Evolutionary conservation across 31 red algal species (phyloP), one percentile per base, ranked within the genome.

Genomic region (Endocladia muricata): DNA sequence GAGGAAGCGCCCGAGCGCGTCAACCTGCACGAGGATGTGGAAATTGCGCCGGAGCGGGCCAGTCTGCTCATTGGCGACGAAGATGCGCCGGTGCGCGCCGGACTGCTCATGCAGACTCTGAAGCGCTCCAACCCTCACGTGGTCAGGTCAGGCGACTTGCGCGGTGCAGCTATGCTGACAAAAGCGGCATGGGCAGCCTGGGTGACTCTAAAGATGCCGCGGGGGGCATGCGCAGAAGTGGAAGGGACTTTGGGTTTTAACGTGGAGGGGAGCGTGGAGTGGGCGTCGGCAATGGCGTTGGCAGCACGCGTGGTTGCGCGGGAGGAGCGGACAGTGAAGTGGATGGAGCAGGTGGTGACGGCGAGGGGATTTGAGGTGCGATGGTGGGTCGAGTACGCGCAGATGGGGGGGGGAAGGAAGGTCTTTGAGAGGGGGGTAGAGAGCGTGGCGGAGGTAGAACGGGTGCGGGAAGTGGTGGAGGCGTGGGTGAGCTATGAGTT

Each of bases 401-500:
- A n/a, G 3, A 37, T 37, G 0, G 59, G 11, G 19, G 26, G 29
- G 29, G 55, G 37, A 0, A 37, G 68, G 37, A 15, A 64, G 29
- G 13, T 73, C 17, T 84, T 60, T 60, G 30, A 40, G 33, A 41
- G 67, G 19, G 79, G 1, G 13, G 3, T 84, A 17, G 7, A 5
- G 7, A 31, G 4, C 2, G 35, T 84, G 47, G 26, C 31, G 3
- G 21, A 9, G 9, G 48, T 73, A 32, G 13, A 32, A 32, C 15
- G 41, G 11, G 48, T 84, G 17, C 21, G 66, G 31, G 42, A 47
- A 43, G 11, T 84, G 4, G 8, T 4, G 3, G 68, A 84, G 48
- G 79, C 79, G 3, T 84, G 79, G 79, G 41, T 84, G 13, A 9
- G 22, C 6, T 84, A 73, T 64, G 79, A 84, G 35, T 33, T n/a